Evolutionary conservation across 768 basidiomycete species (phyloP).

Genomic region (Rhodotorula sphaerocarpa): DNA sequence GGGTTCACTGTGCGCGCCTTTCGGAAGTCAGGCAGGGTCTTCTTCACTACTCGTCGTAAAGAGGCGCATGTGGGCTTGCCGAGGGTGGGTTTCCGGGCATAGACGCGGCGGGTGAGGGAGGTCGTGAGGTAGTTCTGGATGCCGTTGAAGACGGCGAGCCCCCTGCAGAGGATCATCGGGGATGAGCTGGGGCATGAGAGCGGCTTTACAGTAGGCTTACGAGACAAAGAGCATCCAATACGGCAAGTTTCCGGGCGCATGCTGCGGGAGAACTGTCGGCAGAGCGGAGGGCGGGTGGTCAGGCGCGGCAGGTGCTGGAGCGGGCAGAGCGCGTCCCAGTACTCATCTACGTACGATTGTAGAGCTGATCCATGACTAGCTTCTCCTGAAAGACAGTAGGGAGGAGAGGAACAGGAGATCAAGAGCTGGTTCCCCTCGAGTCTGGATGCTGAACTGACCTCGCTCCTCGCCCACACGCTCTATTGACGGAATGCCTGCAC

Average conservation of each 20-base stretch:
- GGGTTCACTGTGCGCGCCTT: slow-evolving; percentile 61
- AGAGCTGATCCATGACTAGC: too few species aligned
- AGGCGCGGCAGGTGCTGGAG: too few species aligned
- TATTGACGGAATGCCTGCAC: slow-evolving; percentile 26
- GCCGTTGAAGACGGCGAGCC: slow-evolving; percentile 68
- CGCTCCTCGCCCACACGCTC: too few species aligned
- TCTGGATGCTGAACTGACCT: too few species aligned
- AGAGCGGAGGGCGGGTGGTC: background rate
- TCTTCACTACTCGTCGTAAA: too few species aligned
- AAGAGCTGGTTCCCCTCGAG: too few species aligned
- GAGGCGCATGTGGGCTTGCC: too few species aligned
- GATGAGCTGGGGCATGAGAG: too few species aligned
- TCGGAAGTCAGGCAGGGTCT: background rate
- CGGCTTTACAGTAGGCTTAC: slow-evolving; percentile 38
- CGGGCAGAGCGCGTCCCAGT: too few species aligned
- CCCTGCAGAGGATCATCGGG: background rate
- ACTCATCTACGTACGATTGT: too few species aligned
- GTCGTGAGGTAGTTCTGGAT: slow-evolving; percentile 71
- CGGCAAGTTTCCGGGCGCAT: slow-evolving; percentile 59
- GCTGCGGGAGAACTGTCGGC: slow-evolving; percentile 44
- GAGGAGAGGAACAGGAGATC: too few species aligned
- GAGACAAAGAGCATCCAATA: slow-evolving; percentile 82
- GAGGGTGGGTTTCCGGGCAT: slow-evolving; percentile 49
- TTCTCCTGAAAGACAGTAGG: too few species aligned
- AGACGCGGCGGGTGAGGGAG: slow-evolving; percentile 68